Percentiles rank a stretch among this genome's conserved stretches.
Evolutionary conservation across 2,329 filamentous ascomycete species (phyloP).

Genomic region (Periconia macrospinosa): DNA sequence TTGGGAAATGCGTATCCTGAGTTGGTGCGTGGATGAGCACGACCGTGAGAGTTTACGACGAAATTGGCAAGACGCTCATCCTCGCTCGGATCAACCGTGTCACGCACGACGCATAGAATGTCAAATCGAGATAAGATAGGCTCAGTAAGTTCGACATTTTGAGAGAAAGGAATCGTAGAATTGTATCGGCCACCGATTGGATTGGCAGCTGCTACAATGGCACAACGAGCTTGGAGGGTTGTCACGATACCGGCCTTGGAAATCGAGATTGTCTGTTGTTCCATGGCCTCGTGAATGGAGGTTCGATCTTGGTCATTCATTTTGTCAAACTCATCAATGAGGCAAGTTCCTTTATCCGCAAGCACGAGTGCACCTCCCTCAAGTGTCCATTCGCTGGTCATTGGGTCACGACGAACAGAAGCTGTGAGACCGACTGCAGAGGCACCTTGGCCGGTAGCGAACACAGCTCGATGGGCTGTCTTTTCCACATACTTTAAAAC

Average conservation of each 20-base stretch:
- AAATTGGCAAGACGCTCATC: slow-evolving; percentile 93
- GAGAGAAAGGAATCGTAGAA: slow-evolving; percentile 89
- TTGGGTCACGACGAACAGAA: slow-evolving; percentile 89
- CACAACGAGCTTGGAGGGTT: slow-evolving; percentile 91
- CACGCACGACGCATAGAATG: slow-evolving; percentile 91
- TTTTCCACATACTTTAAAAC: slow-evolving; percentile 97
- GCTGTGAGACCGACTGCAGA: slow-evolving; percentile 97
- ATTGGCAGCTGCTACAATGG: slow-evolving; percentile 95
- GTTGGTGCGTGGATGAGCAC: slow-evolving; percentile 71
- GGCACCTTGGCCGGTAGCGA: slow-evolving; percentile 95
- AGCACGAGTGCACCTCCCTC: slow-evolving; percentile 95
- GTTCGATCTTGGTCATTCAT: slow-evolving; percentile 99
- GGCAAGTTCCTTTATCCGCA: slow-evolving; percentile 89
- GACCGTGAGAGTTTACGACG: slow-evolving; percentile 90
- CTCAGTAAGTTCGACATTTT: slow-evolving; percentile 96
- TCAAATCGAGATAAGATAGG: slow-evolving; percentile 98
- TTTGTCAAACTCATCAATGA: slow-evolving; percentile 99
- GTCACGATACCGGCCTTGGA: slow-evolving; percentile 98
- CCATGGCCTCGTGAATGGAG: slow-evolving; percentile 99
- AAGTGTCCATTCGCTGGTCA: slow-evolving; percentile 96
- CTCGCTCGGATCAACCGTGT: slow-evolving; percentile 88
- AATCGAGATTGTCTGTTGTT: slow-evolving; percentile 99
- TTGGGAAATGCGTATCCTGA: slow-evolving; percentile 36
- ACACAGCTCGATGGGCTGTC: slow-evolving; percentile 93
- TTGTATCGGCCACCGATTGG: slow-evolving; percentile 97